Percentiles rank a stretch among this genome's conserved stretches.
Conservation (phyloP, 106 monocot genomes). For the Platanthera zijinensis region DNA sequence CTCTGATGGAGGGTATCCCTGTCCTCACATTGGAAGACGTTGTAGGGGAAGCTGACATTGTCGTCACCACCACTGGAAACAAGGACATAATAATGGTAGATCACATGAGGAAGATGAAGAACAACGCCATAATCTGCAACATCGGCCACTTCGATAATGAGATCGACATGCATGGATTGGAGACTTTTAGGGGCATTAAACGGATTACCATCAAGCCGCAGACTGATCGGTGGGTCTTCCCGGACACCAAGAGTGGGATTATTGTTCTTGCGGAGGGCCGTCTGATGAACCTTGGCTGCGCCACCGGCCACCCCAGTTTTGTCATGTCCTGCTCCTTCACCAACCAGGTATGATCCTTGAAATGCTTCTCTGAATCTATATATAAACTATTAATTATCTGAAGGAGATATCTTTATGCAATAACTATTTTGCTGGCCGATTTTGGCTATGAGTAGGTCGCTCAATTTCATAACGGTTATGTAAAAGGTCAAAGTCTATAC, state of each 20-base stretch:
- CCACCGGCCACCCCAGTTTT: constrained; percentile 38
- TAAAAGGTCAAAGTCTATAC: no score
- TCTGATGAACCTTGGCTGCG: constrained; percentile 41
- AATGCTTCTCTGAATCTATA: no score
- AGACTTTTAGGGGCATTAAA: constrained; percentile 22
- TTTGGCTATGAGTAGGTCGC: no score
- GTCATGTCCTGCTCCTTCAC: constrained; percentile 52
- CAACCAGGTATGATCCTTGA: constrained; percentile 26
- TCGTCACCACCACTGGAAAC: constrained; percentile 37
- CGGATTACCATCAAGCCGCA: constrained; percentile 41
- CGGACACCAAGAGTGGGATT: constrained; percentile 28
- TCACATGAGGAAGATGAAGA: constrained; percentile 54
- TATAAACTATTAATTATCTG: no score
- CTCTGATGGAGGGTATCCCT: constrained; percentile 17
- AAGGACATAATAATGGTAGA: constrained; percentile 45
- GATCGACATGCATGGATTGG: constrained; percentile 36
- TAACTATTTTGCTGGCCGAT: no score
- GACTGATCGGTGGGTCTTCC: constrained; percentile 42
- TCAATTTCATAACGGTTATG: no score
- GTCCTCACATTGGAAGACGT: constrained; percentile 23
- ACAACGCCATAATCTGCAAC: constrained; percentile 47
- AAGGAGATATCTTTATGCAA: no score
- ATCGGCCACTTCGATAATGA: constrained; percentile 42
- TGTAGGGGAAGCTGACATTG: constrained; percentile 25
- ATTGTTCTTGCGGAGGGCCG: constrained; percentile 39